A percentile compares a stretch with the other conserved stretches of the same genome.
phyloP scores from a whole-genome alignment of 2,329 filamentous ascomycete species.

The Decorospora gaudefroyi region DNA sequence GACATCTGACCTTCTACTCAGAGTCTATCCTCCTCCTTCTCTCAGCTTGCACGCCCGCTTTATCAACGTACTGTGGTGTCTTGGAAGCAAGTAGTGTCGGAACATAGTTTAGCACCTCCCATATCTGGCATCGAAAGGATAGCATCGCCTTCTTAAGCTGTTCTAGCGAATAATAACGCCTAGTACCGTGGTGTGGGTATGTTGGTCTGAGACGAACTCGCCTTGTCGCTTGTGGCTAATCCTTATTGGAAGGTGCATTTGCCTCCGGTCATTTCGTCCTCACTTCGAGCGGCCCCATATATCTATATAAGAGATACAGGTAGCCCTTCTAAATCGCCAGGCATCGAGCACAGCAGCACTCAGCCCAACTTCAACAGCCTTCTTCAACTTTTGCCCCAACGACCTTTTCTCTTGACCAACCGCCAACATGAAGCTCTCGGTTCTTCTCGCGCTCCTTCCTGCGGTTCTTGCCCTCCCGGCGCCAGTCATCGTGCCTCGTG shows the following conservation, averaged over 20 bases:
- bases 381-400: slow-evolving; percentile 19
- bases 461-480: slow-evolving; percentile 46
- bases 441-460: slow-evolving; percentile 47
- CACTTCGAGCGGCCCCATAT: slow-evolving; percentile 9
- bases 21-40: slow-evolving; percentile 24
- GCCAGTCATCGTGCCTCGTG: slow-evolving; percentile 48
- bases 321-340: slow-evolving; percentile 23
- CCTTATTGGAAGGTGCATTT: slow-evolving; percentile 40
- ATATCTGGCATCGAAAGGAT: slow-evolving; percentile 33
- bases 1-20: slow-evolving; percentile 24
- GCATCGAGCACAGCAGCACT: slow-evolving; percentile 35
- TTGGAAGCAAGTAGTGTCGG: slow-evolving; percentile 31
- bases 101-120: slow-evolving; percentile 38
- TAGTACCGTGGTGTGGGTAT: slow-evolving; percentile 19
- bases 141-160: slow-evolving; percentile 34
- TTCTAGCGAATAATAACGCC: slow-evolving; percentile 19
- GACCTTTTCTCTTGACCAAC: slow-evolving; percentile 16
- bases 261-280: slow-evolving; percentile 18
- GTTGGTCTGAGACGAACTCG: slow-evolving; percentile 25
- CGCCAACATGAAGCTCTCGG: slow-evolving; percentile 48
- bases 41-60: slow-evolving; percentile 19
- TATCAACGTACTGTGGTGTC: slow-evolving; percentile 33
- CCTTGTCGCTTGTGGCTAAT: slow-evolving; percentile 24
- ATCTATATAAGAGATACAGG: slow-evolving; percentile 39
- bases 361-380: slow-evolving; percentile 25